Evolutionary conservation across 805 yeast genomes (phyloP).

Genomic region (Wickerhamomyces canadensis): DNA sequence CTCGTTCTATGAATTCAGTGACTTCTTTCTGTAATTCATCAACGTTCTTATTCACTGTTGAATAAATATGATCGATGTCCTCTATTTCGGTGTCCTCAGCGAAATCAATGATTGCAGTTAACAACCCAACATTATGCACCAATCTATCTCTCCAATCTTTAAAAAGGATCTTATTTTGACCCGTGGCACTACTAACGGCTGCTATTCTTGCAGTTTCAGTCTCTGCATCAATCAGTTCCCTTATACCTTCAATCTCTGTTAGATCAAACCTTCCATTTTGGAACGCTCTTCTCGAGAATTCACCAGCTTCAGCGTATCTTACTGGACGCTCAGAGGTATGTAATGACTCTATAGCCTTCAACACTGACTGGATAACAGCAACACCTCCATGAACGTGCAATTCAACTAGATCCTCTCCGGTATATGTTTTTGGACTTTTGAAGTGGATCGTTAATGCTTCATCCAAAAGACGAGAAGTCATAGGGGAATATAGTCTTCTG

Average conservation of each 20-base stretch:
- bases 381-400: conserved; percentile 93
- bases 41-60: conserved; percentile 41
- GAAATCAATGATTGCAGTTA: conserved; percentile 89
- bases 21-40: conserved; percentile 40
- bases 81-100: conserved; percentile 89
- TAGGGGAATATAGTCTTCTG: conserved; percentile 46
- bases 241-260: conserved; percentile 86
- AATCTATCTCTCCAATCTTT: conserved; percentile 61
- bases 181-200: conserved; percentile 69
- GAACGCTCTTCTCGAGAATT: conserved; percentile 83
- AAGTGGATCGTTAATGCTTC: conserved; percentile 71
- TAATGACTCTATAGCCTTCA: conserved; percentile 51
- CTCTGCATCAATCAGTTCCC: conserved; percentile 87
- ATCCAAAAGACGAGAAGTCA: conserved; percentile 47
- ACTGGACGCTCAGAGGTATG: conserved; percentile 46
- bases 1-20: conserved; percentile 32
- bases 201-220: conserved; percentile 83
- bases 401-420: conserved; percentile 90
- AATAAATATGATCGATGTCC: conserved; percentile 50
- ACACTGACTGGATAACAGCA: conserved; percentile 69
- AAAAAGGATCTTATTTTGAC: conserved; percentile 53
- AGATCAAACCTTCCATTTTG: conserved; percentile 78
- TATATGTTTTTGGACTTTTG: conserved; percentile 70
- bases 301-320: conserved; percentile 89
- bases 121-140: conserved; percentile 59